phyloP scores from a whole-genome alignment of 345 rosid species.

The Laguncularia racemosa region DNA sequence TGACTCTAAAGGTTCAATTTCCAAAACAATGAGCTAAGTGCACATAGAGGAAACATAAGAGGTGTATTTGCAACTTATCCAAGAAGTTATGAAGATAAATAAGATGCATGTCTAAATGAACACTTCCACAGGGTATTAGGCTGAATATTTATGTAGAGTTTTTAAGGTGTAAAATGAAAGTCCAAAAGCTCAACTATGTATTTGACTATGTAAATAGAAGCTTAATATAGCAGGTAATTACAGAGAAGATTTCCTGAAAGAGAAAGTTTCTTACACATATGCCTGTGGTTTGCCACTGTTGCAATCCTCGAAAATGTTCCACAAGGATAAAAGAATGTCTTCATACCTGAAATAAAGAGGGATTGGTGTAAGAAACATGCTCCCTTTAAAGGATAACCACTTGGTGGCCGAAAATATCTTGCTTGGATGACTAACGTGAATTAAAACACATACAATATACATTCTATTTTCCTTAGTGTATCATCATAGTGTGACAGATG shows the following conservation, averaged over 20 bases:
- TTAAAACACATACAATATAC: background rate
- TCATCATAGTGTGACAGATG: too few relatives aligned
- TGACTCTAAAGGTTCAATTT: too few relatives aligned
- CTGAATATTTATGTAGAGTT: background rate
- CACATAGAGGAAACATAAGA: too few relatives aligned
- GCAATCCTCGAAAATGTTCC: conserved; percentile 85
- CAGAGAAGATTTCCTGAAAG: too few relatives aligned
- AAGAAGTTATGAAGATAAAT: background rate
- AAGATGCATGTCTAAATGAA: background rate
- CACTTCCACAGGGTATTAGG: too few relatives aligned
- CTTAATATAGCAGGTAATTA: background rate
- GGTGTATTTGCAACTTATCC: too few relatives aligned
- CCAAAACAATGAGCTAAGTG: too few relatives aligned
- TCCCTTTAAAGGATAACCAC: conserved; percentile 5
- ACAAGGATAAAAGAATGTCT: conserved; percentile 84
- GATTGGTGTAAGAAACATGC: background rate
- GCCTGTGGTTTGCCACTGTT: conserved; percentile 72
- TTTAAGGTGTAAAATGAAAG: background rate
- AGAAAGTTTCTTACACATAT: conserved; percentile 57
- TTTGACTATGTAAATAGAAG: background rate
- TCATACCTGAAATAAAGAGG: conserved; percentile 45
- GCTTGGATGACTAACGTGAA: background rate
- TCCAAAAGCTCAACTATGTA: background rate
- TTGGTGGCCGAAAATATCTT: background rate
- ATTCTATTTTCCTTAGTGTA: background rate